These are phyloP conservation scores for Yamadazyma sp. DNA, from an alignment of 1,139 yeast species.

Conservation along the genomic window DNA sequence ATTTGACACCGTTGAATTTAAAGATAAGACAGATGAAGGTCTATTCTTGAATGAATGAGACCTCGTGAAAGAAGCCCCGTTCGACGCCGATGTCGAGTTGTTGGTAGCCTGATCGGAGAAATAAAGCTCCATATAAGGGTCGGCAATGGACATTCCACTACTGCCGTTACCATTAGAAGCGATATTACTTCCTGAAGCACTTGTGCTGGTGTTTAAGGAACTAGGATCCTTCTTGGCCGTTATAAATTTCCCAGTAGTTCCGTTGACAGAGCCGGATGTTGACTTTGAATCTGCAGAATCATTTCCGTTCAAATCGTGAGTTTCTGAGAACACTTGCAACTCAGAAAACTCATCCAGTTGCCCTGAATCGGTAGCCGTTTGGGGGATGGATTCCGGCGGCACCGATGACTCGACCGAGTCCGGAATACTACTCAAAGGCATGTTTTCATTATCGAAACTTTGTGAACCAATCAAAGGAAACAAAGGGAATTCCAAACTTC, in stretches of 20 bases:
- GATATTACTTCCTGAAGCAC: not conserved
- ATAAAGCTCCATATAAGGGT: not conserved
- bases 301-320: not conserved
- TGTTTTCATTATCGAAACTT: slow-evolving; percentile 39
- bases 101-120: slow-evolving; percentile 3
- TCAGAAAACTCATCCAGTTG: slow-evolving; percentile 1
- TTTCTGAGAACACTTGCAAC: not conserved
- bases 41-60: slow-evolving; percentile 21
- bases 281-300: slow-evolving; percentile 1
- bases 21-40: slow-evolving; percentile 45
- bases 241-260: not conserved
- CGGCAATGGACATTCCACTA: not conserved
- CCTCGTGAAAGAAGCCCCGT: slow-evolving; percentile 6
- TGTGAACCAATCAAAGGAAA: slow-evolving; percentile 52
- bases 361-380: not conserved
- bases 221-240: not conserved
- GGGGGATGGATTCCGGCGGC: slow-evolving; percentile 3
- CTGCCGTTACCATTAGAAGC: not conserved
- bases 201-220: not conserved
- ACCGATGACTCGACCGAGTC: slow-evolving; percentile 7
- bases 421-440: slow-evolving; percentile 37
- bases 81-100: not conserved
- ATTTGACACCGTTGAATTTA: slow-evolving; percentile 31
- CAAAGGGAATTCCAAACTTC: slow-evolving; percentile 40
- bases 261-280: not conserved